Conservation (phyloP, 2,329 filamentous ascomycete species). For the Scedosporium apiospermum region DNA sequence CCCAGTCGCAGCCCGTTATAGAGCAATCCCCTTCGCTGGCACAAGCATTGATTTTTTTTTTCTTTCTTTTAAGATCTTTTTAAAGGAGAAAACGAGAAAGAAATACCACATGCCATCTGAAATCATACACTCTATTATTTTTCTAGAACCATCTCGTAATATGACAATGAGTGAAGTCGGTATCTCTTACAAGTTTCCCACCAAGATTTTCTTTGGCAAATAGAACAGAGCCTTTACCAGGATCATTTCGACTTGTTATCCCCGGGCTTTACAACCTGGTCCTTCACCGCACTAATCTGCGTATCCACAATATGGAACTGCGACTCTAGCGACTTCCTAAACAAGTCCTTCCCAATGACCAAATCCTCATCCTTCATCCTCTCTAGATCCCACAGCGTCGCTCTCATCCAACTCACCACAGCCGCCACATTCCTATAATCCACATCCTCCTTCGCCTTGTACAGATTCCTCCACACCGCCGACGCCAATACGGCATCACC, state of each 20-base stretch:
- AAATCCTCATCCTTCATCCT: conserved; percentile 35
- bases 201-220: background rate
- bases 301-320: conserved; percentile 1
- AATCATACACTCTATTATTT: conserved; percentile 1
- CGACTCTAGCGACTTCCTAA: conserved; percentile 24
- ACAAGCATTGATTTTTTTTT: no score
- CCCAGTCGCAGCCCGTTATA: no score
- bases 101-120: no score
- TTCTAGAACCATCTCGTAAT: background rate
- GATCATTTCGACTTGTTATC: background rate
- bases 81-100: no score
- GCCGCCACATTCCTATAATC: conserved; percentile 42
- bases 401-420: conserved; percentile 48
- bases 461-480: conserved; percentile 90
- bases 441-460: conserved; percentile 54
- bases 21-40: no score
- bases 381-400: conserved; percentile 37
- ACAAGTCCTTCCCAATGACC: conserved; percentile 27
- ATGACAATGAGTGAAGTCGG: conserved; percentile 4
- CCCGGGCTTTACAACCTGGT: background rate
- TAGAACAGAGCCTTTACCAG: background rate
- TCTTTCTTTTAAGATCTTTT: no score
- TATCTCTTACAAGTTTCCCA: conserved; percentile 4
- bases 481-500: conserved; percentile 69
- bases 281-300: background rate